These are phyloP conservation scores for Syzygium malaccense DNA, from an alignment of 441 rosid genomes.

Conservation along the genomic window DNA sequence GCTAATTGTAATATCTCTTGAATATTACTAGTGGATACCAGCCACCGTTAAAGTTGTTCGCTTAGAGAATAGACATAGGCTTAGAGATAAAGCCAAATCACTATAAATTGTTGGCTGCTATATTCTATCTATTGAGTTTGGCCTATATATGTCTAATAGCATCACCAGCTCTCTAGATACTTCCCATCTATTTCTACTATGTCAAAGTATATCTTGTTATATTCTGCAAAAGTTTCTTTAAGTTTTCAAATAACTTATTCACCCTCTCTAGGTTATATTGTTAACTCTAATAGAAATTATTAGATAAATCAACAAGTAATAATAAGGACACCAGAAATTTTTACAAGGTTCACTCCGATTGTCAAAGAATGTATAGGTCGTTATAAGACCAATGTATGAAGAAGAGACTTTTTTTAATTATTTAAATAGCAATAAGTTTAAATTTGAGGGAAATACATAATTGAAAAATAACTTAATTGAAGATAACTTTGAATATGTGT, in stretches of 20 bases:
- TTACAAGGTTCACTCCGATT: too few relatives aligned
- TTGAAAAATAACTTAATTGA: too few relatives aligned
- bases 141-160: background rate
- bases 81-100: background rate
- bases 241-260: too few relatives aligned
- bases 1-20: background rate
- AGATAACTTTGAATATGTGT: too few relatives aligned
- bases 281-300: background rate
- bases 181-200: background rate
- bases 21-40: background rate
- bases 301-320: too few relatives aligned
- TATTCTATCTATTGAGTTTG: background rate
- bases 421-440: too few relatives aligned
- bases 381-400: too few relatives aligned
- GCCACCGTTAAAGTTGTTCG: fast-evolving
- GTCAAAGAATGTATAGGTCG: too few relatives aligned
- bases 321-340: too few relatives aligned
- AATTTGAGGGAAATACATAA: too few relatives aligned
- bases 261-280: background rate
- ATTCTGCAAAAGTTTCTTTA: too few relatives aligned
- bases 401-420: too few relatives aligned
- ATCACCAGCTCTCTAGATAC: background rate
- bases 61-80: background rate
- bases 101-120: background rate
- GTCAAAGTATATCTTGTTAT: background rate